These are phyloP conservation scores for Yamadazyma diddensiae DNA, from an alignment of 1,139 yeast species.

Conservation along the genomic window DNA sequence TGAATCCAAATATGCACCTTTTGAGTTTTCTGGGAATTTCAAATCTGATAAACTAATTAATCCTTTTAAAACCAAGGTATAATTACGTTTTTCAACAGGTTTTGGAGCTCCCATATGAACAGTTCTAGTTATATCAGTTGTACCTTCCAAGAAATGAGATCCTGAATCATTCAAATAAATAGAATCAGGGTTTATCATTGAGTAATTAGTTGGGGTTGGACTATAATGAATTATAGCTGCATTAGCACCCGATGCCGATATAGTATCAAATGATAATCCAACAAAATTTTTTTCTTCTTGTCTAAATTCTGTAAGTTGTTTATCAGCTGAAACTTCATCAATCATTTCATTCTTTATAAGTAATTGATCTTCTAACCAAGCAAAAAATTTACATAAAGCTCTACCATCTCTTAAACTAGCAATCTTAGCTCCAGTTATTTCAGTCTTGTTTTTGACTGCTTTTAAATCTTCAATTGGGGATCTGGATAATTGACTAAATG, in stretches of 20 bases:
- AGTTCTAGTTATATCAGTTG: slow-evolving; percentile 95
- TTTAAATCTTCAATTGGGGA: slow-evolving; percentile 75
- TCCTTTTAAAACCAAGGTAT: slow-evolving; percentile 90
- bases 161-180: slow-evolving; percentile 91
- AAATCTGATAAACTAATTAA: slow-evolving; percentile 75
- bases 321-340: slow-evolving; percentile 80
- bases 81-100: slow-evolving; percentile 64
- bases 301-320: slow-evolving; percentile 64
- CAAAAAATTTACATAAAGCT: slow-evolving; percentile 72
- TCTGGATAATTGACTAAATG: slow-evolving; percentile 40
- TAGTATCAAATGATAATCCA: slow-evolving; percentile 89
- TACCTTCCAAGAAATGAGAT: slow-evolving; percentile 90
- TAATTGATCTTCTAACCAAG: slow-evolving; percentile 81
- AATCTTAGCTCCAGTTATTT: slow-evolving; percentile 67
- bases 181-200: slow-evolving; percentile 70
- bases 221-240: slow-evolving; percentile 92
- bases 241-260: slow-evolving; percentile 89
- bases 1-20: slow-evolving; percentile 79
- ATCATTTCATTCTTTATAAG: slow-evolving; percentile 52
- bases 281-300: slow-evolving; percentile 58
- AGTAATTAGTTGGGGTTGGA: slow-evolving; percentile 54
- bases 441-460: slow-evolving; percentile 71
- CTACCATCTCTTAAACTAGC: slow-evolving; percentile 90
- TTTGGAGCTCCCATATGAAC: slow-evolving; percentile 74
- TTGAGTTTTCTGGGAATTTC: slow-evolving; percentile 82